Evolutionary conservation across 768 basidiomycete species (phyloP).

Genomic region (Cyathus striatus): DNA sequence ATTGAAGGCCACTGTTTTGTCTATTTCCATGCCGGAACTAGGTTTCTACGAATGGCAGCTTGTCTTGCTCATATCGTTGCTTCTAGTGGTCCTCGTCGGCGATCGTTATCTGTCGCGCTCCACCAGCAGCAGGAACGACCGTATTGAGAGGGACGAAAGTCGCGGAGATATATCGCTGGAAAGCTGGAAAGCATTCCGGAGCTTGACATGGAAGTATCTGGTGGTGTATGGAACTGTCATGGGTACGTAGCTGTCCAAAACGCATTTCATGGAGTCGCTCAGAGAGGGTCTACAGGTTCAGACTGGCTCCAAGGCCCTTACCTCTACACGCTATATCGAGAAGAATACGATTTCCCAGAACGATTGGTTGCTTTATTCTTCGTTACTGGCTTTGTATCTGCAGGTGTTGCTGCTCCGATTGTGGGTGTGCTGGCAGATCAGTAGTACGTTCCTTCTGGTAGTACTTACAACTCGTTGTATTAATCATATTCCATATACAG

Average conservation of each 20-base stretch:
- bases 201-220: conserved; percentile 44
- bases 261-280: background rate
- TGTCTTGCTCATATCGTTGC: conserved; percentile 14
- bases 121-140: conserved; percentile 4
- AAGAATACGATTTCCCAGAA: conserved; percentile 62
- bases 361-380: conserved; percentile 65
- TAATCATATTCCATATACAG: conserved; percentile 21
- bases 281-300: conserved; percentile 39
- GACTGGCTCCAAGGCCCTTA: conserved; percentile 83
- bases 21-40: too few species aligned
- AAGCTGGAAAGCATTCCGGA: conserved; percentile 6
- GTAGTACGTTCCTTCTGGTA: conserved; percentile 53
- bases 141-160: conserved; percentile 11
- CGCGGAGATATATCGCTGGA: conserved; percentile 12
- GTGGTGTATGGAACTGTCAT: conserved; percentile 70
- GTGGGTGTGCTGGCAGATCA: conserved; percentile 79
- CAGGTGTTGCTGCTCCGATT: conserved; percentile 62
- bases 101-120: conserved; percentile 9
- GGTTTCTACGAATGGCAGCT: conserved; percentile 24
- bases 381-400: conserved; percentile 73
- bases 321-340: conserved; percentile 67
- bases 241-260: conserved; percentile 39
- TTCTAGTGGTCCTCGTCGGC: conserved; percentile 11
- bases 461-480: background rate
- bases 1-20: too few species aligned